Base-by-base conservation (phyloP, 805 yeast species). In the Saturnispora halmiae region DNA sequence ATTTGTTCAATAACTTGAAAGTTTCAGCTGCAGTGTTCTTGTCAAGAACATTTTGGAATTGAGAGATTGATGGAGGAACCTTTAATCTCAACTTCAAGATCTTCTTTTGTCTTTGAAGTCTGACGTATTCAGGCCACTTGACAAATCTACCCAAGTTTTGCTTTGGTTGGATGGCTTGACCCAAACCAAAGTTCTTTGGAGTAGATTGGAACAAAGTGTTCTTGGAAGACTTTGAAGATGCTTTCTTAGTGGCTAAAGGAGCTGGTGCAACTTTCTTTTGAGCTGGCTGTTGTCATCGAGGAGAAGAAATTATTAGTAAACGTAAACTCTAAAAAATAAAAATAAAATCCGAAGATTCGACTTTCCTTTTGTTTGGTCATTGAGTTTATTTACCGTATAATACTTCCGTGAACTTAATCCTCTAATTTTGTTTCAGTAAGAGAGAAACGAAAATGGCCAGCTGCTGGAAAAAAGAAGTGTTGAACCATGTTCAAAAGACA, bases 51-150 rank as follows among this genome's bases (percentile, higher is more conserved):
- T 82, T 73, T 64, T 86, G 87, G 81, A 90, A 90, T 75, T 90
- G 98, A 54, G 97, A 79, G 65, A 90, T 80, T 54, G 97, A 82
- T 64, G 98, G 98, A 57, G 98, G 98, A 66, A 90, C 98, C 82
- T 92, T 90, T 66, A 90, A 79, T 82, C 98, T 88, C 70, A 88
- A 68, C 60, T 80, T 73, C 68, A 90, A 77, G 68, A 90, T 82
- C 80, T 90, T 90, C 82, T 82, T 92, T 75, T 92, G 97, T 79
- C 98, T 88, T 77, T 90, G 98, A 59, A 92, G 76, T 75, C 95
- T 85, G 58, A 90, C 94, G 68, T 90, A 87, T 72, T 82, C 92
- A 66, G 98, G 98, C 98, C 98, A 92, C 73, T 83, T 92, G 65
- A 90, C 97, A 69, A 84, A 88, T 72, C 97, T 87, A 49, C 94